Percentiles rank a stretch among this genome's conserved stretches.
Conservation (phyloP, 768 basidiomycete species). For the Asterophora lycoperdoides region DNA sequence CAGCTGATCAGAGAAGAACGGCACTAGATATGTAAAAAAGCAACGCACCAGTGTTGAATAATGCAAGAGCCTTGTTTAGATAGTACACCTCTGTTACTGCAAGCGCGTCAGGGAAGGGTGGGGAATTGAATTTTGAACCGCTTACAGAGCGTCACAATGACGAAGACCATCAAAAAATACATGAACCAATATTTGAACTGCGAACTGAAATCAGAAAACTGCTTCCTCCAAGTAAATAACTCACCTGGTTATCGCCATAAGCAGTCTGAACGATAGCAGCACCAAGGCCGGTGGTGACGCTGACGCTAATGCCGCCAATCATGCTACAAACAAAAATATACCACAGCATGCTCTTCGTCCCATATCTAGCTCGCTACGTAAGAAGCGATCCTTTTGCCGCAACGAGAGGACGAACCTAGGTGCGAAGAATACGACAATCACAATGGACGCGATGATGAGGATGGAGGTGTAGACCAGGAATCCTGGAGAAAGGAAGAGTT, state of each 20-base stretch:
- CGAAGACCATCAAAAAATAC: slow-evolving; percentile 83
- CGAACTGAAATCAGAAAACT: background rate
- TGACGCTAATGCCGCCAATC: slow-evolving; percentile 94
- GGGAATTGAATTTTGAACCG: slow-evolving; percentile 6
- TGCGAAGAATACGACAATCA: slow-evolving; percentile 79
- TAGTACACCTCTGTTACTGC: slow-evolving; percentile 90
- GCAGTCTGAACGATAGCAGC: slow-evolving; percentile 81
- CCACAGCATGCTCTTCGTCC: slow-evolving; percentile 92
- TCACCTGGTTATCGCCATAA: slow-evolving; percentile 73
- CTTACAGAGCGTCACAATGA: slow-evolving; percentile 75
- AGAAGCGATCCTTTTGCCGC: slow-evolving; percentile 4
- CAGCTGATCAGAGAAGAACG: slow-evolving; percentile 56
- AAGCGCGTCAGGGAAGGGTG: slow-evolving; percentile 8
- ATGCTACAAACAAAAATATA: slow-evolving; percentile 93
- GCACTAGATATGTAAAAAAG: background rate
- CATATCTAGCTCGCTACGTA: slow-evolving; percentile 46
- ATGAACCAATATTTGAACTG: slow-evolving; percentile 92
- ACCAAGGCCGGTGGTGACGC: slow-evolving; percentile 92
- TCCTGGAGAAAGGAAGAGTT: slow-evolving; percentile 76
- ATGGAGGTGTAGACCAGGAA: slow-evolving; percentile 71
- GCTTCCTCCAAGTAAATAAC: slow-evolving; percentile 12
- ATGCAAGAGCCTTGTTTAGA: slow-evolving; percentile 90
- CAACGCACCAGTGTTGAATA: slow-evolving; percentile 82
- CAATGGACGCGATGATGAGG: slow-evolving; percentile 59
- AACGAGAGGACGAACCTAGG: slow-evolving; percentile 51